phyloP scores from a whole-genome alignment of 805 yeast species.

The Starmerella floris region DNA sequence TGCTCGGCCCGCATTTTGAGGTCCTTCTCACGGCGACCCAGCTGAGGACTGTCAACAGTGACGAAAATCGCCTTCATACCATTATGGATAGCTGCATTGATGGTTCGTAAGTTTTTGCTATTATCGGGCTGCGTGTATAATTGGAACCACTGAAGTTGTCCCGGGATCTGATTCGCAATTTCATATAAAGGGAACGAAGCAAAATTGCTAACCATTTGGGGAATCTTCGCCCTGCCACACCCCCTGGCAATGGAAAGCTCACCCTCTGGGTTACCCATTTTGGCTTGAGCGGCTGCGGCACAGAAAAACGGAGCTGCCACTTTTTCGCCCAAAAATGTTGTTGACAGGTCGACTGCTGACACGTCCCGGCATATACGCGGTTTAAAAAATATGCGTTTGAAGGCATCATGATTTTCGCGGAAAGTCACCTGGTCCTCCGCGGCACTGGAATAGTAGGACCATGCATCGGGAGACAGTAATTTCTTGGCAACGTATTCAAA shows the following conservation, averaged over 20 bases:
- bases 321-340: slow-evolving; percentile 61
- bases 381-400: slow-evolving; percentile 73
- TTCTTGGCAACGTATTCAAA: slow-evolving; percentile 77
- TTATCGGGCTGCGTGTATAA: slow-evolving; percentile 70
- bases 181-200: slow-evolving; percentile 83
- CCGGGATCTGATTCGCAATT: slow-evolving; percentile 51
- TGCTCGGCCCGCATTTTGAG: slow-evolving; percentile 50
- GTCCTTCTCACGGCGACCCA: slow-evolving; percentile 85
- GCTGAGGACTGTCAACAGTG: slow-evolving; percentile 61
- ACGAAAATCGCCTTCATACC: slow-evolving; percentile 31
- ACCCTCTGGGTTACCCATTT: slow-evolving; percentile 86
- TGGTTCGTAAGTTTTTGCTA: slow-evolving; percentile 42
- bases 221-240: slow-evolving; percentile 55
- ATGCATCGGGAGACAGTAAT: slow-evolving; percentile 62
- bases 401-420: slow-evolving; percentile 83
- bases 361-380: slow-evolving; percentile 78
- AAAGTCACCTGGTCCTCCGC: slow-evolving; percentile 88
- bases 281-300: slow-evolving; percentile 84
- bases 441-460: slow-evolving; percentile 89
- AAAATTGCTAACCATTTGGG: slow-evolving; percentile 86
- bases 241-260: slow-evolving; percentile 78
- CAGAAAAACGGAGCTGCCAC: slow-evolving; percentile 74
- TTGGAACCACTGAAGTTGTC: slow-evolving; percentile 80
- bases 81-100: slow-evolving; percentile 55
- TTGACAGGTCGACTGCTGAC: slow-evolving; percentile 47